Percentiles rank a stretch among this genome's conserved stretches.
Evolutionary conservation across 2,329 filamentous ascomycete species (phyloP).

Genomic region (Alternaria postmessia): DNA sequence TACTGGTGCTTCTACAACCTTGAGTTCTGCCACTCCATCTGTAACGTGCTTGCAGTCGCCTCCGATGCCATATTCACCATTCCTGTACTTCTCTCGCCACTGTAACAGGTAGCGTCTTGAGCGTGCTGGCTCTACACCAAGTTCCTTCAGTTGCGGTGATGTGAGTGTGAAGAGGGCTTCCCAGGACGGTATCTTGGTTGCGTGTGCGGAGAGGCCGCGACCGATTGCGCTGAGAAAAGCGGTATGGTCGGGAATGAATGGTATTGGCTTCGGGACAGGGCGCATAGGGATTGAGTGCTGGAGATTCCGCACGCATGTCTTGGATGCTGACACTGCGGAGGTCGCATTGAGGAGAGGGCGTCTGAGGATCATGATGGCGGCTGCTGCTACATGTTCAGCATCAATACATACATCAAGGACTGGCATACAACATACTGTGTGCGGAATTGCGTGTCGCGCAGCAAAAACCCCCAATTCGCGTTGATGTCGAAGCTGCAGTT

Average conservation of each 20-base stretch:
- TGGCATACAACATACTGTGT: background rate
- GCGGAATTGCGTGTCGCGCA: background rate
- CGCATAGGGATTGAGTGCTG: constrained; percentile 53
- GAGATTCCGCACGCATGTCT: constrained; percentile 45
- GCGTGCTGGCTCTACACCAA: constrained; percentile 87
- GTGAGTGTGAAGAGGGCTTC: constrained; percentile 85
- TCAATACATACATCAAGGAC: background rate
- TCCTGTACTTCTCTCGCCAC: constrained; percentile 86
- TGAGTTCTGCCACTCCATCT: constrained; percentile 65
- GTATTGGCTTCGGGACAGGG: constrained; percentile 74
- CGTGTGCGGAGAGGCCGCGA: constrained; percentile 81
- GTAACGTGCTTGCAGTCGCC: constrained; percentile 79
- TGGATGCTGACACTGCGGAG: constrained; percentile 35
- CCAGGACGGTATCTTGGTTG: constrained; percentile 89
- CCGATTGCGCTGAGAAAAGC: constrained; percentile 94
- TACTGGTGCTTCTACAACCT: constrained; percentile 64
- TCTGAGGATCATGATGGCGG: constrained; percentile 47
- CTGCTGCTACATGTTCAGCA: background rate
- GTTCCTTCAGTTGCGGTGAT: constrained; percentile 76
- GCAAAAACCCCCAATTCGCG: constrained; percentile 1
- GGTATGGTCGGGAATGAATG: constrained; percentile 82
- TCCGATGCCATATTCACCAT: constrained; percentile 79
- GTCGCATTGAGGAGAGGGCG: constrained; percentile 43
- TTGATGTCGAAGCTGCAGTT: constrained; percentile 16
- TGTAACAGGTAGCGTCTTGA: constrained; percentile 82